phyloP scores from a whole-genome alignment of 2,329 filamentous ascomycete genomes.

The Rhynchosporium secalis region DNA sequence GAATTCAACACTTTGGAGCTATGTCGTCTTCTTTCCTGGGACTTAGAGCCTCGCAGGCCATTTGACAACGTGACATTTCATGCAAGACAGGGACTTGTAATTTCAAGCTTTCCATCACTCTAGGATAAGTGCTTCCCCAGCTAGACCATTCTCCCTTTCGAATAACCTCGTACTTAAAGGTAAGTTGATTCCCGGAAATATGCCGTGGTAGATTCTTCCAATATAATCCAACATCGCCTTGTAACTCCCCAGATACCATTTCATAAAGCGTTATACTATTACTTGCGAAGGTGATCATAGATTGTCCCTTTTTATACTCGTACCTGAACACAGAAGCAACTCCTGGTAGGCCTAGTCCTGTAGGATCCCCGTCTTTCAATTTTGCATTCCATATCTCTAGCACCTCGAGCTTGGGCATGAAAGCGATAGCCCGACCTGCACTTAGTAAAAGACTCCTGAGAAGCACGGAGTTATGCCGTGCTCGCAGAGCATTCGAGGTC shows the following conservation, averaged over 20 bases:
- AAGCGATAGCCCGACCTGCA: neutral
- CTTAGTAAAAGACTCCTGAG: neutral
- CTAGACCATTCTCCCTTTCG: too few relatives aligned
- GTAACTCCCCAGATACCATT: neutral
- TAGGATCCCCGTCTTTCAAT: constrained; percentile 5
- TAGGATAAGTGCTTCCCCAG: neutral
- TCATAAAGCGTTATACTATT: neutral
- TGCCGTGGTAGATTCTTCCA: neutral
- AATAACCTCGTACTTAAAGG: neutral
- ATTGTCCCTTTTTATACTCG: neutral
- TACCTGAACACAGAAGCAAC: constrained; percentile 2
- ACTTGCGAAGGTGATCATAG: constrained; percentile 4
- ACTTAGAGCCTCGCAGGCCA: neutral
- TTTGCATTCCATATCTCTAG: neutral
- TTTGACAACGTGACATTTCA: neutral
- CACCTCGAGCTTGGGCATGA: neutral
- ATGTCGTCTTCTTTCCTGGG: neutral
- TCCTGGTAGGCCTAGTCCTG: neutral
- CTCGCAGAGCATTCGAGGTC: constrained; percentile 4
- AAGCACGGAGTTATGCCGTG: neutral
- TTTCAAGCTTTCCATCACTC: neutral
- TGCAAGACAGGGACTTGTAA: neutral
- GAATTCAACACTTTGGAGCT: neutral
- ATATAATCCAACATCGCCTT: neutral
- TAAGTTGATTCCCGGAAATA: neutral